Percentiles rank a stretch among this genome's conserved stretches.
Conservation (phyloP, 2,329 filamentous ascomycete genomes). For the Lojkania enalia region DNA sequence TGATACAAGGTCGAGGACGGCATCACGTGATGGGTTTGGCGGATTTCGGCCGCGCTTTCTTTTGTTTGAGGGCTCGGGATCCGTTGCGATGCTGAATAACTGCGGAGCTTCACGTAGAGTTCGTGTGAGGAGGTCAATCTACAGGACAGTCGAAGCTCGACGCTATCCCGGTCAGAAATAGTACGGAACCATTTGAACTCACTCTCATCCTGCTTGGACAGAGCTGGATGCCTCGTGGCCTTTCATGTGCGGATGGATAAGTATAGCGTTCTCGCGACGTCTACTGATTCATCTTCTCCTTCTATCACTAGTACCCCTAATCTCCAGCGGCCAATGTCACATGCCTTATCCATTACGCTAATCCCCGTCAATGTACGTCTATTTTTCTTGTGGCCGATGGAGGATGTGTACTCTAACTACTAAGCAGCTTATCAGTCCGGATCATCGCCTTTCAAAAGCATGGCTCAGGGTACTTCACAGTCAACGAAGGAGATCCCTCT, state of each 20-base stretch:
- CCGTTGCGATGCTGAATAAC: conserved; percentile 3
- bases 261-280: conserved; percentile 4
- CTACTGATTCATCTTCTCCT: conserved; percentile 5
- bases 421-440: conserved; percentile 1
- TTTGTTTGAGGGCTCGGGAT: conserved; percentile 3
- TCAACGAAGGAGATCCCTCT: conserved; percentile 2
- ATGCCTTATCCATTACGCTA: conserved; percentile 2
- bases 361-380: conserved; percentile 4
- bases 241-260: conserved; percentile 5
- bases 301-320: conserved; percentile 3
- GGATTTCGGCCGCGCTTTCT: conserved; percentile 2
- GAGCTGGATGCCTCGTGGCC: conserved; percentile 1
- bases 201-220: conserved; percentile 1
- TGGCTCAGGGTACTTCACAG: conserved; percentile 1
- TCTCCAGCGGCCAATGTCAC: conserved; percentile 2
- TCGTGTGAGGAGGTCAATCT: conserved; percentile 2
- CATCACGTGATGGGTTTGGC: not conserved
- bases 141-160: no score
- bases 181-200: no score
- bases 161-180: no score
- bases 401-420: conserved; percentile 2
- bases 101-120: conserved; percentile 6
- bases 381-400: conserved; percentile 3
- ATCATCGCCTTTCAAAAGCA: conserved; percentile 5
- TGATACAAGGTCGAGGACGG: conserved; percentile 4